phyloP scores from a whole-genome alignment of 2,329 filamentous ascomycete species.

The Exophiala phaeomuriformis region DNA sequence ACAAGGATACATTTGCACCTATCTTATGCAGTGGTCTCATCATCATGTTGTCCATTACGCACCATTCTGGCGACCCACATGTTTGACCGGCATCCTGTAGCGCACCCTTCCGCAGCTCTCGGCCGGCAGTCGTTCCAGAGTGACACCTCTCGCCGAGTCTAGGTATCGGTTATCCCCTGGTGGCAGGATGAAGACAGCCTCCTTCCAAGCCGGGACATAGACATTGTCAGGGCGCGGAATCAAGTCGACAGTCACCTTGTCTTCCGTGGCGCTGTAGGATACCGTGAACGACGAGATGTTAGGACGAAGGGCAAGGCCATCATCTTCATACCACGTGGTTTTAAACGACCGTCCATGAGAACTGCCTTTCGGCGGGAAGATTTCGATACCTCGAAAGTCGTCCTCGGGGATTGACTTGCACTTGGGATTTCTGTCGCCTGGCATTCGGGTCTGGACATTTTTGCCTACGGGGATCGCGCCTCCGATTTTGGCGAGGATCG shows the following conservation, averaged over 20 bases:
- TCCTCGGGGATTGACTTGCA: constrained; percentile 42
- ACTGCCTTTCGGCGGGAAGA: constrained; percentile 47
- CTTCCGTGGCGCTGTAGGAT: constrained; percentile 40
- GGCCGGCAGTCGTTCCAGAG: constrained; percentile 18
- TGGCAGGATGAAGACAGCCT: constrained; percentile 46
- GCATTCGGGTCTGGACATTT: constrained; percentile 44
- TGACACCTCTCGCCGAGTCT: constrained; percentile 30
- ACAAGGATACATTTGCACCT: too few species aligned
- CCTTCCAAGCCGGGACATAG: constrained; percentile 46
- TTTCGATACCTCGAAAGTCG: constrained; percentile 51
- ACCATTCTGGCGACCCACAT: background rate
- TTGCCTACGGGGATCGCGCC: constrained; percentile 49
- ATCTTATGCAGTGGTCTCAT: background rate
- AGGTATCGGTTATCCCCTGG: constrained; percentile 43
- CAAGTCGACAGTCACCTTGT: constrained; percentile 41
- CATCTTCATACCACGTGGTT: constrained; percentile 51
- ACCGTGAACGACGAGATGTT: constrained; percentile 40
- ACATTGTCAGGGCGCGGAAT: constrained; percentile 34
- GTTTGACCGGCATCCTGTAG: constrained; percentile 5
- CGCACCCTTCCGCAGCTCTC: constrained; percentile 7
- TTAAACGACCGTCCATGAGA: constrained; percentile 35
- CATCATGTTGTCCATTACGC: constrained; percentile 11
- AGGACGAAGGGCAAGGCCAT: constrained; percentile 45
- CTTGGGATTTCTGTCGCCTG: constrained; percentile 43
- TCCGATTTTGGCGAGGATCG: constrained; percentile 50